Evolutionary conservation across 176 grass and related monocot genomes (phyloP).

Genomic region (Aegilops bicornis): DNA sequence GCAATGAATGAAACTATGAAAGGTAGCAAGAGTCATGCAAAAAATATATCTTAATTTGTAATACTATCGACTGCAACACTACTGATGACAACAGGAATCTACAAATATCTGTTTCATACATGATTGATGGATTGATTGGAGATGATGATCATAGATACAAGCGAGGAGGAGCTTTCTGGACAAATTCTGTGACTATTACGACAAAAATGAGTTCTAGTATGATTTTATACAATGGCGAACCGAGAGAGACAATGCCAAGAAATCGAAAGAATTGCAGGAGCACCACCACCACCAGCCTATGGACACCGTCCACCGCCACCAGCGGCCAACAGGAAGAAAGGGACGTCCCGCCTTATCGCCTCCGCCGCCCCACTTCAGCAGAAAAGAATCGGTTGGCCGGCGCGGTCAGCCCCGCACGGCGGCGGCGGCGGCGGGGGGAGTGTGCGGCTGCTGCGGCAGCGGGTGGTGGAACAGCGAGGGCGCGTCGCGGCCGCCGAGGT

Average conservation of each 20-base stretch:
- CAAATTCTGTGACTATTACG: not conserved
- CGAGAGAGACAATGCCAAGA: not conserved
- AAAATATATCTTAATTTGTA: no score
- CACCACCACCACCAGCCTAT: not conserved
- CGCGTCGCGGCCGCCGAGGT: constrained; percentile 60
- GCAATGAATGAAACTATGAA: not conserved
- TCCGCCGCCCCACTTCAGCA: constrained; percentile 19
- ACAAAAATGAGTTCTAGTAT: constrained; percentile 9
- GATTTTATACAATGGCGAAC: not conserved
- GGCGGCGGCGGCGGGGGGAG: not conserved
- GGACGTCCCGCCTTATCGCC: constrained; percentile 47
- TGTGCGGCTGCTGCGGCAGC: constrained; percentile 5
- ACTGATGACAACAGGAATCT: not conserved
- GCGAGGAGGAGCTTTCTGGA: not conserved
- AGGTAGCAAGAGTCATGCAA: no score
- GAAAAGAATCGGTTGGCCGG: not conserved
- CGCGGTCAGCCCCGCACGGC: not conserved
- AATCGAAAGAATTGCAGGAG: not conserved
- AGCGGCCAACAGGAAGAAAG: constrained; percentile 26
- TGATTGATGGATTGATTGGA: not conserved
- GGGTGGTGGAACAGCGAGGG: constrained; percentile 37
- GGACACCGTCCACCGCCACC: constrained; percentile 8
- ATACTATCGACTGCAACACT: not conserved
- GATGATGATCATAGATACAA: not conserved
- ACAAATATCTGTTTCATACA: not conserved